Evolutionary conservation across 345 rosid species (phyloP).

Genomic region (Brassica juncea): DNA sequence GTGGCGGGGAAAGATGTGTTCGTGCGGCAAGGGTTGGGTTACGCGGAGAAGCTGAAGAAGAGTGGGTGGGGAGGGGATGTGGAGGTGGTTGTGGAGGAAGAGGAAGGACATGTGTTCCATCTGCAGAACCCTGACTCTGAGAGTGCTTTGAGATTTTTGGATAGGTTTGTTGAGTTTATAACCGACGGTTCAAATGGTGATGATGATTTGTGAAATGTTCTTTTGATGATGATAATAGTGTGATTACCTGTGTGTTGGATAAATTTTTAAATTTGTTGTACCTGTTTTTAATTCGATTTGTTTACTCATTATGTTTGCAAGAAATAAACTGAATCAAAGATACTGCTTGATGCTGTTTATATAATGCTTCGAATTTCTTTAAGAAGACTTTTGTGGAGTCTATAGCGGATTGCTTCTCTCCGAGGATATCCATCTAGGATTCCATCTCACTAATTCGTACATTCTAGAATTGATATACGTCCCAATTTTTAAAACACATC

Average conservation of each 20-base stretch:
- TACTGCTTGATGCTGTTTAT: background rate
- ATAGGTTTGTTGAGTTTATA: constrained; percentile 44
- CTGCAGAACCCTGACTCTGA: constrained; percentile 34
- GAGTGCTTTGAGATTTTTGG: constrained; percentile 43
- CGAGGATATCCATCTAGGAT: no score
- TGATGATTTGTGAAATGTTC: background rate
- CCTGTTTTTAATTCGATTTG: background rate
- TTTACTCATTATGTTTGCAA: background rate
- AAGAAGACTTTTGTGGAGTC: background rate
- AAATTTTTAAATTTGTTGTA: background rate
- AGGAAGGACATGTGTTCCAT: constrained; percentile 52
- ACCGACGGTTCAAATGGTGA: background rate
- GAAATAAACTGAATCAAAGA: background rate
- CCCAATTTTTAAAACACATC: no score
- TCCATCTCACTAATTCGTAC: no score
- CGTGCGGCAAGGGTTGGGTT: constrained; percentile 52
- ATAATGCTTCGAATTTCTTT: no score
- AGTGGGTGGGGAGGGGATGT: constrained; percentile 55
- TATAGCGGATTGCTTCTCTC: no score
- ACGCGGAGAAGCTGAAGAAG: constrained; percentile 42
- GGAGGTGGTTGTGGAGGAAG: constrained; percentile 48
- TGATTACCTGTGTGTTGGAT: no score
- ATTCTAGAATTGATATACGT: no score
- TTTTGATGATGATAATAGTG: background rate
- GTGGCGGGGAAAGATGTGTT: constrained; percentile 57